phyloP scores from a whole-genome alignment of 148 eudicot species.

The Rhododendron molle region DNA sequence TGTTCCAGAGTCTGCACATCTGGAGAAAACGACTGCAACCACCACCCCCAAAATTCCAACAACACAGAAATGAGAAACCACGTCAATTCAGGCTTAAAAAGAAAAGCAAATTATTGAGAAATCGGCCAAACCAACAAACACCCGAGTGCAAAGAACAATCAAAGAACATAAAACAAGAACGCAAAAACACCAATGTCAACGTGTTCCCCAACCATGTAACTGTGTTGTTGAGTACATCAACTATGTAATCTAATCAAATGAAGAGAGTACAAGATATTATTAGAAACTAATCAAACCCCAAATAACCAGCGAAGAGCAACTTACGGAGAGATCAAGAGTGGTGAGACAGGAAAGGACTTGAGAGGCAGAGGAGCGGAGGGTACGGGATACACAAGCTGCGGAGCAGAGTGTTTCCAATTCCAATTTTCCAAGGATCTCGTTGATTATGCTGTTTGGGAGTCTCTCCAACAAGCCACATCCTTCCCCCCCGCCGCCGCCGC shows the following conservation, averaged over 20 bases:
- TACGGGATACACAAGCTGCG: slow-evolving; percentile 29
- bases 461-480: slow-evolving; percentile 15
- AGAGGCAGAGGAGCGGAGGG: slow-evolving; percentile 25
- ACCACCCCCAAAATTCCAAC: slow-evolving; percentile 2
- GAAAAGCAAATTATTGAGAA: background rate
- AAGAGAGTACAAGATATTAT: background rate
- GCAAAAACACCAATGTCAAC: background rate
- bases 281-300: background rate
- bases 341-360: slow-evolving; percentile 26
- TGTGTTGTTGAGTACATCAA: background rate
- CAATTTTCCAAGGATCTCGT: slow-evolving; percentile 21
- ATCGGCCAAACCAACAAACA: background rate
- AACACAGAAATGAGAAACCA: background rate
- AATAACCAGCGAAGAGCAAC: background rate
- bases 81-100: background rate
- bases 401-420: slow-evolving; percentile 34
- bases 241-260: background rate
- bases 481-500: background rate
- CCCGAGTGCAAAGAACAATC: too few species aligned
- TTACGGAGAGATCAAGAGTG: slow-evolving; percentile 46
- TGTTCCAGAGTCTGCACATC: slow-evolving; percentile 23
- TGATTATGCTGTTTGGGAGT: slow-evolving; percentile 30
- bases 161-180: background rate
- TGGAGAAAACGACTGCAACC: slow-evolving; percentile 34
- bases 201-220: too few species aligned